phyloP scores from a whole-genome alignment of 2,329 filamentous ascomycete genomes.

The Coleophoma eucalyptorum region DNA sequence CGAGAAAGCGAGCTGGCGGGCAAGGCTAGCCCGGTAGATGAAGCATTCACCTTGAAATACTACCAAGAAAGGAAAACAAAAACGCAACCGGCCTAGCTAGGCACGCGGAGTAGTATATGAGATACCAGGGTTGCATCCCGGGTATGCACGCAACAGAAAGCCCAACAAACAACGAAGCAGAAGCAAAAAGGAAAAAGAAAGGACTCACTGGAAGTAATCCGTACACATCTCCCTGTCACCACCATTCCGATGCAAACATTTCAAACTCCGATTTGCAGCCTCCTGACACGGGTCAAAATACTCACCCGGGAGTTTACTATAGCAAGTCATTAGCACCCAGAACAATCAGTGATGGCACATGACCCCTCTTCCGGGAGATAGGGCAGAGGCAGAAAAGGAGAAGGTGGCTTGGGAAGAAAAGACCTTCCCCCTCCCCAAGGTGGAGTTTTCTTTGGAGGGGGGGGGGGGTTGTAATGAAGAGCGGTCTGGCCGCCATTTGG shows the following conservation, averaged over 20 bases:
- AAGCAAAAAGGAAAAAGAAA: background rate
- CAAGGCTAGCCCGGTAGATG: background rate
- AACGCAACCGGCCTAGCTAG: too few species aligned
- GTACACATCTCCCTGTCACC: conserved; percentile 86
- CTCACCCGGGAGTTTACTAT: conserved; percentile 82
- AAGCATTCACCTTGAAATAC: background rate
- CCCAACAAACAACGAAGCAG: background rate
- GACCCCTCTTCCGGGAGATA: background rate
- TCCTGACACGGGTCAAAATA: conserved; percentile 96
- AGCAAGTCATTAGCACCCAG: conserved; percentile 9
- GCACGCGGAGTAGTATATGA: too few species aligned
- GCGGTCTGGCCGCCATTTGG: too few species aligned
- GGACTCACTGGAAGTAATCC: conserved; percentile 90
- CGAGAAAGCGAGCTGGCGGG: background rate
- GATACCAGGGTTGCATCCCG: too few species aligned
- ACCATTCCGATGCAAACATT: conserved; percentile 83
- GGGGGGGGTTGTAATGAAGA: too few species aligned
- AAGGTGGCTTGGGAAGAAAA: too few species aligned
- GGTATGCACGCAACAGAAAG: too few species aligned
- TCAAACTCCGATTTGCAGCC: conserved; percentile 78
- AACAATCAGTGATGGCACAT: background rate
- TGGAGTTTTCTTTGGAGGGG: too few species aligned
- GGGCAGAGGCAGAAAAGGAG: background rate
- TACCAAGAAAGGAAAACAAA: too few species aligned
- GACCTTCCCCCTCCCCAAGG: too few species aligned